Evolutionary conservation across 2,329 filamentous ascomycete genomes (phyloP), one percentile per base, ranked within the genome.

Genomic region (Biscogniauxia marginata): DNA sequence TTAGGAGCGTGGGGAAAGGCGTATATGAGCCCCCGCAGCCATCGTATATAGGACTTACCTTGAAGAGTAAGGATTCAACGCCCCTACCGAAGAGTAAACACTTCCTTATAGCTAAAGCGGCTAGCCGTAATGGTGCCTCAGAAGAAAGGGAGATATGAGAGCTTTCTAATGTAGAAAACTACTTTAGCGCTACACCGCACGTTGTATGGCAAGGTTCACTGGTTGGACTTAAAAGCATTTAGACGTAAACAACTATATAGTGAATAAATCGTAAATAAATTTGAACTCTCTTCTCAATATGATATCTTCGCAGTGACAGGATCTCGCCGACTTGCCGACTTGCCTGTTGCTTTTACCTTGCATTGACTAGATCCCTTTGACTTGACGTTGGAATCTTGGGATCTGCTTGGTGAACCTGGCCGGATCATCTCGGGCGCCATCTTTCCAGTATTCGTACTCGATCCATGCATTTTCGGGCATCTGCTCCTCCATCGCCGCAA

Each of bases 391-490:
- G 16, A 71, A 69, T n/a, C 62, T 59, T 0, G 68, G 68, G 34
- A 71, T 64, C 8, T 60, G 50, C 51, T 67, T 70, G 9, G 69
- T 76, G 54, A 79, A 81, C 64, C 73, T 77, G 49, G 73, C 67
- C 4, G 76, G 76, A 18, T 78, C 73, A 47, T 82, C 77, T 19
- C 71, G 64, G 1, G 73, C 73, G 1, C 72, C 71, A 3, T 74
- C 67, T 48, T 75, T 73, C 83, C 83, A 87, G 61, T 86, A 86
- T 69, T 86, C 82, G 67, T 84, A 85, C 71, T 86, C 83, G 71
- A 86, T 85, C 84, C 83, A 86, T 6, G 79, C 82, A 65, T 86
- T 84, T 68, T 87, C 83, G 0, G 80, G 80, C 84, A 86, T 86
- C 74, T 86, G 83, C 57, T 80, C 83, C 69, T 87, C 84, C 63